phyloP scores from a whole-genome alignment of 345 rosid species.

The Eucalyptus sideroxylon region DNA sequence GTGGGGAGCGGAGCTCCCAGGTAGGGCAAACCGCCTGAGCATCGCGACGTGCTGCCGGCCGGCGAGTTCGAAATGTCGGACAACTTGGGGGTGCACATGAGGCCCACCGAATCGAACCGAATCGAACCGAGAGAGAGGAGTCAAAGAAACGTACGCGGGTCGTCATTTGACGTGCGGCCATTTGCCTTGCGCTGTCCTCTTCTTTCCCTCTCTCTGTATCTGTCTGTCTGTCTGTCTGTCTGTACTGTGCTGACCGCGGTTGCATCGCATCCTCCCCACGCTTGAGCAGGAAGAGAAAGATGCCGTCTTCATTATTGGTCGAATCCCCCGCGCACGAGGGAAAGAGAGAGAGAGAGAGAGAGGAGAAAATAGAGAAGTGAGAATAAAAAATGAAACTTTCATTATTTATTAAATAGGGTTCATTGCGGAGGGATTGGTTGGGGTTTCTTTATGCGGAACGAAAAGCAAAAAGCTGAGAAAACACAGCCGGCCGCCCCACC shows the following conservation, averaged over 20 bases:
- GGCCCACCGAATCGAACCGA: neutral
- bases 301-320: too few relatives aligned
- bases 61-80: neutral
- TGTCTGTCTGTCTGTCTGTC: neutral
- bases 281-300: neutral
- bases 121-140: neutral
- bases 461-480: neutral
- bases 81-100: neutral
- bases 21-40: neutral
- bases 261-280: neutral
- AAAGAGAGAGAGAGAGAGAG: too few relatives aligned
- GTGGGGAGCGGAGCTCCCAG: neutral
- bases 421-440: too few relatives aligned
- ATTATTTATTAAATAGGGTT: too few relatives aligned
- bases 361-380: neutral
- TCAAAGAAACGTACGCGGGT: neutral
- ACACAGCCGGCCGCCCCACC: neutral
- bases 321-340: too few relatives aligned
- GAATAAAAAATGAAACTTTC: too few relatives aligned
- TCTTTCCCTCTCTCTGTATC: neutral
- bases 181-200: neutral
- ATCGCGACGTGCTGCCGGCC: neutral
- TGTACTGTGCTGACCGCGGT: neutral
- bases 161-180: neutral
- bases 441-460: neutral